Percentiles rank a stretch among this genome's conserved stretches.
phyloP scores from a whole-genome alignment of 1,284 basidiomycete genomes.

The Ganoderma boninense region DNA sequence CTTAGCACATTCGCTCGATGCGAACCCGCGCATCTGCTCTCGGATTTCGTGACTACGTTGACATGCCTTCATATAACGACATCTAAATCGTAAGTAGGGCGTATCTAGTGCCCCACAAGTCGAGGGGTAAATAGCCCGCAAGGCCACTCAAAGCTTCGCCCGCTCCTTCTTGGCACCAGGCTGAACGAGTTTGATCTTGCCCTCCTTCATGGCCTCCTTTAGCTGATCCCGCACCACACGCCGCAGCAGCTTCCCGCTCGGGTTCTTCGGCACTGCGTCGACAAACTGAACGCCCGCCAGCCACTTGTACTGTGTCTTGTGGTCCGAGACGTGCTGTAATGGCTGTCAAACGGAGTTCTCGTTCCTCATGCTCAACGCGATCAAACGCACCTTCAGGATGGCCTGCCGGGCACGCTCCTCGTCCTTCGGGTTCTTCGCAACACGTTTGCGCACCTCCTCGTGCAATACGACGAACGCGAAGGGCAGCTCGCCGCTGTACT shows the following conservation, averaged over 20 bases:
- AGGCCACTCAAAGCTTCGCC: conserved; percentile 25
- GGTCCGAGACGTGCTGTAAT: conserved; percentile 40
- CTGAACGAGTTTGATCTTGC: conserved; percentile 26
- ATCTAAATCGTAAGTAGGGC: neutral
- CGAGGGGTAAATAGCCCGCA: neutral
- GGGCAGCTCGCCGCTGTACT: conserved; percentile 82
- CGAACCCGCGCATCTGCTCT: too few relatives aligned
- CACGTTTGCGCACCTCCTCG: conserved; percentile 50
- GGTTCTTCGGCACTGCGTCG: conserved; percentile 38
- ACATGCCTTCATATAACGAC: neutral
- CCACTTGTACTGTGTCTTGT: conserved; percentile 37
- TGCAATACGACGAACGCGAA: conserved; percentile 74
- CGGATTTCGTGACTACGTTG: neutral
- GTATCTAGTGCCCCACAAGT: neutral
- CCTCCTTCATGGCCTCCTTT: conserved; percentile 30
- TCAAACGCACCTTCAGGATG: conserved; percentile 36
- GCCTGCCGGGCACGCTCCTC: conserved; percentile 41
- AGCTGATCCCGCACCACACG: conserved; percentile 32
- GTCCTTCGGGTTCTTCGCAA: conserved; percentile 45
- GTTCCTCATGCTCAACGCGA: neutral
- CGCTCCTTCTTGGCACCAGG: conserved; percentile 25
- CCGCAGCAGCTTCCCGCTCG: conserved; percentile 38
- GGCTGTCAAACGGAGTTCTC: neutral
- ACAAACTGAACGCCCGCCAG: conserved; percentile 37
- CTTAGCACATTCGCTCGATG: too few relatives aligned